Conservation (phyloP, 2,329 filamentous ascomycete species). For the Ophiostoma triangulosporum region DNA sequence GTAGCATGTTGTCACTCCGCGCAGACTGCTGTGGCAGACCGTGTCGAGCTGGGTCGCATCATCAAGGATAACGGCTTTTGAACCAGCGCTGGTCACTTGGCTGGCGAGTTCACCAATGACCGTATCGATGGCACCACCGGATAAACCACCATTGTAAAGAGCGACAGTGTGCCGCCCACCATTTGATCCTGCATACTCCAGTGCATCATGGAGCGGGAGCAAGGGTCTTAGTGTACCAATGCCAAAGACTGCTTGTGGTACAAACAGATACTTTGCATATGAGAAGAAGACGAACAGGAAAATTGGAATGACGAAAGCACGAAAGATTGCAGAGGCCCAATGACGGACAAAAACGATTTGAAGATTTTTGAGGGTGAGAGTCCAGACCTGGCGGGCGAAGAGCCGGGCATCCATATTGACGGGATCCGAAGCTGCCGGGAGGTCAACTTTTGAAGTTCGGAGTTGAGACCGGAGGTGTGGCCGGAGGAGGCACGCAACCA, state of each 20-base stretch:
- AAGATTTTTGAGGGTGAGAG: constrained; percentile 48
- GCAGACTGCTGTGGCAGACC: constrained; percentile 44
- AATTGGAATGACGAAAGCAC: constrained; percentile 47
- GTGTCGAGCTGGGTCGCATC: constrained; percentile 19
- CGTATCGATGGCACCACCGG: constrained; percentile 55
- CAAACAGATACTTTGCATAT: constrained; percentile 72
- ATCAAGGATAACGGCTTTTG: constrained; percentile 22
- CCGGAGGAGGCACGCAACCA: background rate
- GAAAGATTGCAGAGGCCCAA: constrained; percentile 34
- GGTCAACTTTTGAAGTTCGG: background rate
- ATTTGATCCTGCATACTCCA: constrained; percentile 37
- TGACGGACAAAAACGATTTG: constrained; percentile 44
- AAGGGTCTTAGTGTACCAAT: constrained; percentile 50
- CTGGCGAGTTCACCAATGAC: constrained; percentile 52
- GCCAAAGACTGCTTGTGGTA: constrained; percentile 62
- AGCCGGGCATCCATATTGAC: constrained; percentile 5
- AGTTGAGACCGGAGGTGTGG: background rate
- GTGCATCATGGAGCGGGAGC: constrained; percentile 49
- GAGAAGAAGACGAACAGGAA: constrained; percentile 45
- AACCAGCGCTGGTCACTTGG: constrained; percentile 42
- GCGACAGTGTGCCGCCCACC: constrained; percentile 57
- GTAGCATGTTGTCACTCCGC: constrained; percentile 58
- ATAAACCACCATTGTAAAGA: constrained; percentile 63
- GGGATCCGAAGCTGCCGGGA: background rate
- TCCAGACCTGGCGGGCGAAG: constrained; percentile 39